phyloP scores from a whole-genome alignment of 805 yeast species.

The Tetrapisispora fleetii region DNA sequence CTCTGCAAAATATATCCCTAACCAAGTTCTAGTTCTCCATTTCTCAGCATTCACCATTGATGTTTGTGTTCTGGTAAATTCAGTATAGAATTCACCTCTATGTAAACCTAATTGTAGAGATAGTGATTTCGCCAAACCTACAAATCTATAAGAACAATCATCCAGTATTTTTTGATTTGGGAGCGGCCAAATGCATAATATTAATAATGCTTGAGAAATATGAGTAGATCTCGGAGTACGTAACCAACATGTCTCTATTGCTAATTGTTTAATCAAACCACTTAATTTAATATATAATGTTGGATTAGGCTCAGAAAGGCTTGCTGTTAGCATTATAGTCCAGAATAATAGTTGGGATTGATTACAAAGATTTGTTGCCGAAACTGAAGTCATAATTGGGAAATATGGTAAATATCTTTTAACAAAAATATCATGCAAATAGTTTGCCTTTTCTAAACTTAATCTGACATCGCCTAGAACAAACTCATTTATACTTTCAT shows the following conservation, averaged over 20 bases:
- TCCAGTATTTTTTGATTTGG: slow-evolving; percentile 89
- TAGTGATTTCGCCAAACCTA: slow-evolving; percentile 75
- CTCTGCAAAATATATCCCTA: slow-evolving; percentile 77
- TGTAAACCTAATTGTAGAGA: slow-evolving; percentile 84
- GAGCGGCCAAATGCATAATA: slow-evolving; percentile 84
- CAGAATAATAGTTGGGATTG: slow-evolving; percentile 82
- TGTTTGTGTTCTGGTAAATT: slow-evolving; percentile 83
- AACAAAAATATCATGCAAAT: slow-evolving; percentile 62
- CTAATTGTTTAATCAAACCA: slow-evolving; percentile 70
- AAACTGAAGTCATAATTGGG: slow-evolving; percentile 64
- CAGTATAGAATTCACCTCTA: slow-evolving; percentile 83
- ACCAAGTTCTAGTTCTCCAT: slow-evolving; percentile 92
- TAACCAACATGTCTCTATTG: slow-evolving; percentile 88
- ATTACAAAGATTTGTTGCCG: slow-evolving; percentile 67
- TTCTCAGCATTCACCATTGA: slow-evolving; percentile 81
- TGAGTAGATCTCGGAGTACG: slow-evolving; percentile 90
- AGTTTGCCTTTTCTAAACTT: slow-evolving; percentile 56
- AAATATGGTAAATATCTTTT: slow-evolving; percentile 60
- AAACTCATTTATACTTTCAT: slow-evolving; percentile 45
- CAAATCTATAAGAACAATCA: slow-evolving; percentile 82
- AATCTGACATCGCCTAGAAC: slow-evolving; percentile 67
- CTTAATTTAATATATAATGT: slow-evolving; percentile 65
- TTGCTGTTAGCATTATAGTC: slow-evolving; percentile 83
- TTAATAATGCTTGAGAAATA: slow-evolving; percentile 78
- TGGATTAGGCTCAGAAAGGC: slow-evolving; percentile 81